Conservation (phyloP, 2,329 filamentous ascomycete genomes). For the Claviceps sp. region DNA sequence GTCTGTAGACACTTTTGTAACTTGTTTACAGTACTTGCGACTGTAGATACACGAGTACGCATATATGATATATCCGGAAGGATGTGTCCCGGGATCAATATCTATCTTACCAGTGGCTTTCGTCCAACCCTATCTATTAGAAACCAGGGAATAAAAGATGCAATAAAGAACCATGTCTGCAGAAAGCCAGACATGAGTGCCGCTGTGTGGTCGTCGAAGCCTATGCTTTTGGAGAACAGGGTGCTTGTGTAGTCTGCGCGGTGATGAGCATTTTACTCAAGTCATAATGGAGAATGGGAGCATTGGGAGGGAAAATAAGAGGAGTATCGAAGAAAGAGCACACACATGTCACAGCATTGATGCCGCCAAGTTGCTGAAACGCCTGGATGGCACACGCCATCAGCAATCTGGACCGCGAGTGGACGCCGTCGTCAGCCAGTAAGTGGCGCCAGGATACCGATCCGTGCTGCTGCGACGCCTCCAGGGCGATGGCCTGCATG, state of each 20-base stretch:
- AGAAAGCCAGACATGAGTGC: slow-evolving; percentile 38
- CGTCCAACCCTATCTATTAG: slow-evolving; percentile 33
- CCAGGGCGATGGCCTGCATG: background rate
- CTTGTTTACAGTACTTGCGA: no score
- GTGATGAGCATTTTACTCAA: background rate
- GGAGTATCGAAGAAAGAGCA: background rate
- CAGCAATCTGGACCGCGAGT: slow-evolving; percentile 17
- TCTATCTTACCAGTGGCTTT: slow-evolving; percentile 20
- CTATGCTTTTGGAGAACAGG: slow-evolving; percentile 31
- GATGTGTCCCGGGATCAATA: no score
- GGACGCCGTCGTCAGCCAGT: slow-evolving; percentile 18
- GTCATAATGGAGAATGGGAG: background rate
- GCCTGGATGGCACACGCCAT: slow-evolving; percentile 19
- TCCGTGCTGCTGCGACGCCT: background rate
- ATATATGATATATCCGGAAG: no score
- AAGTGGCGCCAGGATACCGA: slow-evolving; percentile 17
- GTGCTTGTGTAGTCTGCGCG: slow-evolving; percentile 28
- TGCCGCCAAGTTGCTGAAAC: slow-evolving; percentile 33
- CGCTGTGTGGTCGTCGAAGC: slow-evolving; percentile 28
- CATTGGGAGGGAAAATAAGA: background rate
- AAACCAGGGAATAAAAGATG: slow-evolving; percentile 31
- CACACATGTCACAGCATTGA: slow-evolving; percentile 33
- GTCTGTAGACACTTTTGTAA: background rate
- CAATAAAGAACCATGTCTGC: slow-evolving; percentile 31
- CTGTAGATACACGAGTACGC: no score